Evolutionary conservation across 2,329 filamentous ascomycete species (phyloP).

Genomic region (Scytalidium sp.): DNA sequence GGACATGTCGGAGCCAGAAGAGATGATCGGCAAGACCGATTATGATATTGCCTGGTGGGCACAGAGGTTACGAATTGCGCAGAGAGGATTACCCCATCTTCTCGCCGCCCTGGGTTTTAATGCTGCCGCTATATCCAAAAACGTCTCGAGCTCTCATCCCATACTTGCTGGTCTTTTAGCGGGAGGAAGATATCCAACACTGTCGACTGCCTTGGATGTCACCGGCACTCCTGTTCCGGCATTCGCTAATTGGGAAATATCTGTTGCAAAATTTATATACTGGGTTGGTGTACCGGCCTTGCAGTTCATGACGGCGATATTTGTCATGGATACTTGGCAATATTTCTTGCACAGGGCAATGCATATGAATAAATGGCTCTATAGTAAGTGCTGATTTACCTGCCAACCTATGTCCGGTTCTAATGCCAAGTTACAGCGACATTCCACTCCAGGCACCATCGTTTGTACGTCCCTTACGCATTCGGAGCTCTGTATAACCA

Average conservation of each 20-base stretch:
- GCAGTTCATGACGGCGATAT: conserved; percentile 73
- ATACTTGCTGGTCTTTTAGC: conserved; percentile 71
- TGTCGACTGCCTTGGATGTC: conserved; percentile 56
- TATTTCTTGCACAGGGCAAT: conserved; percentile 96
- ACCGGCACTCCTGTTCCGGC: conserved; percentile 57
- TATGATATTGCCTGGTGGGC: conserved; percentile 92
- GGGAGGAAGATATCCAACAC: conserved; percentile 76
- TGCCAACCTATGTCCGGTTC: not conserved
- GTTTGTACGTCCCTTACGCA: conserved; percentile 95
- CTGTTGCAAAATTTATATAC: conserved; percentile 74
- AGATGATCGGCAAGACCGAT: conserved; percentile 73
- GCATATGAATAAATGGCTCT: conserved; percentile 97
- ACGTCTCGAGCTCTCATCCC: conserved; percentile 67
- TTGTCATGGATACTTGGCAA: conserved; percentile 92
- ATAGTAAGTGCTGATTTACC: conserved; percentile 61
- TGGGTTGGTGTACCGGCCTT: conserved; percentile 71
- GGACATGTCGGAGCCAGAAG: conserved; percentile 68
- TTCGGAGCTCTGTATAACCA: conserved; percentile 98
- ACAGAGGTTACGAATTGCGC: conserved; percentile 72
- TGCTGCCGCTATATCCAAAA: conserved; percentile 70
- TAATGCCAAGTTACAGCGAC: conserved; percentile 54
- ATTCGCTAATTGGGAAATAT: conserved; percentile 82
- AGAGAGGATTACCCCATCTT: conserved; percentile 71
- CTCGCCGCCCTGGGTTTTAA: conserved; percentile 75
- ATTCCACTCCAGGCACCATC: conserved; percentile 94